Evolutionary conservation across 805 yeast genomes (phyloP), one percentile per base, ranked within the genome.

Genomic region (Diddensiella santjacobensis): DNA sequence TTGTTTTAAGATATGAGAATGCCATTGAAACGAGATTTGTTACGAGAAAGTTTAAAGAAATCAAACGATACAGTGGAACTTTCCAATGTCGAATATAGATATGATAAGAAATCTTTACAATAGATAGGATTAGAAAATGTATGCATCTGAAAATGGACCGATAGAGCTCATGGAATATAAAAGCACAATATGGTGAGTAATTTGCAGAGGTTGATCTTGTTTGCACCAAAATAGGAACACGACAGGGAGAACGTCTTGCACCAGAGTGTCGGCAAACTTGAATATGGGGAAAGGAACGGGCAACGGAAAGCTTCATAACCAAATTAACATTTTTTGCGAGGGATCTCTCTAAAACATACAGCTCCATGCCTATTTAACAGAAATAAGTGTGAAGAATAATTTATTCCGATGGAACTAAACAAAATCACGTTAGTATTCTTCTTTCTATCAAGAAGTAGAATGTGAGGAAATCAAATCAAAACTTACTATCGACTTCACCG

Each of bases 221-320:
- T 87, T 83, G 89, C 89, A 72, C 84, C 80, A 80, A 83, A 86
- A 86, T 85, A 83, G 95, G 90, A 82, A 78, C 82, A 78, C 76
- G 76, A 76, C 80, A 83, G 70, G 66, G 81, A 52, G 48, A 44
- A 40, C 63, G 80, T 77, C 73, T 73, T 78, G 83, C 83, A 80
- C 89, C 93, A 84, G 93, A 84, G 91, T 86, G 95, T 85, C 80
- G 83, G 87, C 90, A 85, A 86, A 82, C 22, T 23, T 13, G 13
- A 31, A 35, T 43, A 30, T 22, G 22, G 20, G 22, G 33, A 6
- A n/a, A 39, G 39, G 17, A 15, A 17, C 24, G 31, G 10, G 46
- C 33, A 26, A 31, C 11, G 22, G 22, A n/a, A 15, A 13, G 17
- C 18, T 13, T 17, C n/a, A 35, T n/a, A 35, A 40, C 15, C 33